phyloP scores from a whole-genome alignment of 2,329 filamentous ascomycete genomes.

The Botrytis aclada region DNA sequence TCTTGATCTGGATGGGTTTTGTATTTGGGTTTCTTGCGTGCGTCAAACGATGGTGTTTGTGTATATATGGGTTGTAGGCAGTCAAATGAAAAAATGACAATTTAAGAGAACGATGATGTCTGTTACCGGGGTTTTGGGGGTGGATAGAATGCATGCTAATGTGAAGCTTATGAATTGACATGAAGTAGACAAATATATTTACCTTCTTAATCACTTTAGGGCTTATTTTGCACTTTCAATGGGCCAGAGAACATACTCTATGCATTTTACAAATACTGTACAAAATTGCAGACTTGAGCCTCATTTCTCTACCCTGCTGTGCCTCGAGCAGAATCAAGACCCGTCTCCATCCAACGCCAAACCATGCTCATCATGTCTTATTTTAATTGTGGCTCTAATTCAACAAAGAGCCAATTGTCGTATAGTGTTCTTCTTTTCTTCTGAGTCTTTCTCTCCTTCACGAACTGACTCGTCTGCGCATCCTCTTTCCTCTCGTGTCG shows the following conservation, averaged over 20 bases:
- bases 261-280: conserved; percentile 25
- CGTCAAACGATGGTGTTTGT: conserved; percentile 33
- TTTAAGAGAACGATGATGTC: not conserved
- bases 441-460: too few relatives aligned
- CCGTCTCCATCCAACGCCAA: conserved; percentile 32
- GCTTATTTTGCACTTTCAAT: not conserved
- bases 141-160: not conserved
- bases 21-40: conserved; percentile 28
- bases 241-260: conserved; percentile 18
- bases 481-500: not conserved
- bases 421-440: not conserved
- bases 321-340: conserved; percentile 25
- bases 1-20: conserved; percentile 29
- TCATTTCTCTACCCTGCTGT: not conserved
- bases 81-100: conserved; percentile 32
- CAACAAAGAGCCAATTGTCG: not conserved
- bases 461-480: not conserved
- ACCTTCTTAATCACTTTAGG: not conserved
- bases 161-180: not conserved
- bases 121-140: not conserved
- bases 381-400: not conserved
- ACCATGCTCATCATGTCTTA: conserved; percentile 27
- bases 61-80: conserved; percentile 38
- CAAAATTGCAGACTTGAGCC: conserved; percentile 17
- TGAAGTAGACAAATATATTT: not conserved